A percentile compares a stretch with the other conserved stretches of the same genome.
Conservation (phyloP, 192 early-diverging fungal species). For the Backusella mclennaniae region DNA sequence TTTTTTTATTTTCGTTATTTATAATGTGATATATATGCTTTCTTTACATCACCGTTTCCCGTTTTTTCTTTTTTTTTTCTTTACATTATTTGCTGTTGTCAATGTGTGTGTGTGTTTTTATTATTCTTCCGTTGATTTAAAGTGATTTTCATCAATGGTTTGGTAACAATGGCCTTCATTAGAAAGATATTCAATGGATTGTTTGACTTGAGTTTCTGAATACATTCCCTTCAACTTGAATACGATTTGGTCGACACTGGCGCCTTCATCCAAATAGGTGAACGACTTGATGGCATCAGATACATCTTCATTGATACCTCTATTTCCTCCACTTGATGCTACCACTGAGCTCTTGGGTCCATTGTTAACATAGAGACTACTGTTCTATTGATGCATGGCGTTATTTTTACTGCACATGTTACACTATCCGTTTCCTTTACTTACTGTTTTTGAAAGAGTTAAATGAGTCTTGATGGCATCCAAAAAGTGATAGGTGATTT, state of each 20-base stretch:
- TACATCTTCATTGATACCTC: slow-evolving; percentile 8
- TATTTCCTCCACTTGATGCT: not conserved
- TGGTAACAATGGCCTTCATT: slow-evolving; percentile 67
- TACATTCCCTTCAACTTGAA: slow-evolving; percentile 5
- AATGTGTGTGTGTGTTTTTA: no score
- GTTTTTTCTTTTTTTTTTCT: not conserved
- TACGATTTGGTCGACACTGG: slow-evolving; percentile 41
- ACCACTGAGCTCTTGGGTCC: not conserved
- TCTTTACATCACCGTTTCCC: no score
- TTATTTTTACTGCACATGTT: no score
- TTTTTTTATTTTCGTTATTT: not conserved
- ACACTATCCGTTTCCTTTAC: no score
- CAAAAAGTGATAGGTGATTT: slow-evolving; percentile 75
- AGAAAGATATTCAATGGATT: slow-evolving; percentile 50
- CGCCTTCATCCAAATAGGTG: slow-evolving; percentile 40
- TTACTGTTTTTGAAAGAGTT: slow-evolving; percentile 44
- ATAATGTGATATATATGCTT: no score
- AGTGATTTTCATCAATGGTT: slow-evolving; percentile 67
- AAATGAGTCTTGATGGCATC: slow-evolving; percentile 68
- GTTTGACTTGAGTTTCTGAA: slow-evolving; percentile 19
- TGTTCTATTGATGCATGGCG: not conserved
- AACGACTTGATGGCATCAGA: slow-evolving; percentile 24
- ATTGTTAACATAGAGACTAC: not conserved
- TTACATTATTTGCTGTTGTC: not conserved
- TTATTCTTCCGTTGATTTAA: slow-evolving; percentile 42